These are phyloP conservation scores for Penicillium ochrochloron DNA, from an alignment of 495 filamentous ascomycete genomes.

Conservation along the genomic window DNA sequence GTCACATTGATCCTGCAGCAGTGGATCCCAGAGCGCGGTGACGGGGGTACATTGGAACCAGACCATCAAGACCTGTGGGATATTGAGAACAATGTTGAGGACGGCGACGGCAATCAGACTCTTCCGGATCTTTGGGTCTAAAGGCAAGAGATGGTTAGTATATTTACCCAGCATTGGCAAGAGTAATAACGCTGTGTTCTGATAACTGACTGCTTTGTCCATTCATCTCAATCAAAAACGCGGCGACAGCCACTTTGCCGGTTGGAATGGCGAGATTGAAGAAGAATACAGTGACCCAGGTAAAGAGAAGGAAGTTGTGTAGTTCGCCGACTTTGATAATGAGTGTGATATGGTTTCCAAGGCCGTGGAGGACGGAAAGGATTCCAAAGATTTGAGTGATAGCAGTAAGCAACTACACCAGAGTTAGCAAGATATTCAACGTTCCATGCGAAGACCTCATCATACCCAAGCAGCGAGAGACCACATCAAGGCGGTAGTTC, in stretches of 20 bases:
- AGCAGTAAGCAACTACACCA: constrained; percentile 22
- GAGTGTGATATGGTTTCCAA: constrained; percentile 29
- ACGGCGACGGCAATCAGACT: constrained; percentile 31
- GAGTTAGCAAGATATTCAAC: not conserved
- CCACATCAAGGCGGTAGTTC: constrained; percentile 28
- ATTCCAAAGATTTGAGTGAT: constrained; percentile 32
- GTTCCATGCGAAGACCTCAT: too few relatives aligned
- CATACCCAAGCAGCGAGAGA: constrained; percentile 33
- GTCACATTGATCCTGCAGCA: constrained; percentile 25
- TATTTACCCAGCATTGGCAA: not conserved
- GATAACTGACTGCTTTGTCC: constrained; percentile 27
- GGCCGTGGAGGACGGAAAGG: constrained; percentile 29
- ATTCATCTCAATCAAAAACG: constrained; percentile 35
- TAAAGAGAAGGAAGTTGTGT: constrained; percentile 32
- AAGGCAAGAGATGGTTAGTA: not conserved
- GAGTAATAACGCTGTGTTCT: not conserved
- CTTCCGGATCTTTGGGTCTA: constrained; percentile 32
- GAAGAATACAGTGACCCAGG: constrained; percentile 36
- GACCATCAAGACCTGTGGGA: constrained; percentile 29
- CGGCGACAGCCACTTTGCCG: constrained; percentile 32
- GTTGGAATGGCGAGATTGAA: constrained; percentile 35
- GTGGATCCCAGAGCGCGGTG: constrained; percentile 30
- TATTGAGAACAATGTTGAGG: constrained; percentile 31
- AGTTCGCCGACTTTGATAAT: constrained; percentile 26
- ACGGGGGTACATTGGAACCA: constrained; percentile 34